phyloP scores from a whole-genome alignment of 2,329 filamentous ascomycete genomes.

The Paecilomyces formosus region DNA sequence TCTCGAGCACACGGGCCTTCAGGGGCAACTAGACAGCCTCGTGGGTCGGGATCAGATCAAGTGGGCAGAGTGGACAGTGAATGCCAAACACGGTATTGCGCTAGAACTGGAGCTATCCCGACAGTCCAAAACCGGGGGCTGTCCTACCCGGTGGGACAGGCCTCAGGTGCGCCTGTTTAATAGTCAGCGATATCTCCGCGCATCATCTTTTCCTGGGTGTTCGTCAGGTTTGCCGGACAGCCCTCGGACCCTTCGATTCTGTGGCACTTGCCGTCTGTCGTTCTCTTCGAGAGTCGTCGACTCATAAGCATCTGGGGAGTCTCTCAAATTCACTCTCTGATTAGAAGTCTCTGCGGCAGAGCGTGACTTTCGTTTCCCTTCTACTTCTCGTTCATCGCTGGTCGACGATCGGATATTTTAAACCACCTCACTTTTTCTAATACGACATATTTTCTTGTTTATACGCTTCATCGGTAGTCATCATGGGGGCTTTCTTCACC shows the following conservation, averaged over 20 bases:
- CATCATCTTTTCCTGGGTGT: background rate
- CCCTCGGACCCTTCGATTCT: background rate
- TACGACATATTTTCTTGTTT: constrained; percentile 1
- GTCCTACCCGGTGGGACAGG: background rate
- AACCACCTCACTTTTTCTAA: background rate
- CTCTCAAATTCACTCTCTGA: background rate
- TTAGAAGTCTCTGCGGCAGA: background rate
- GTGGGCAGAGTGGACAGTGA: background rate
- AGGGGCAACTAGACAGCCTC: background rate
- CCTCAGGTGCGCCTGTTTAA: background rate
- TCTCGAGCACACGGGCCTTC: background rate
- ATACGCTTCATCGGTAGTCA: constrained; percentile 31
- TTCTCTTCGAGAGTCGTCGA: background rate
- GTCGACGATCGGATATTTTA: constrained; percentile 11
- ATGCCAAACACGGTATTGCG: background rate
- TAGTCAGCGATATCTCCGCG: background rate
- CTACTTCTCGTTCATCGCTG: constrained; percentile 8
- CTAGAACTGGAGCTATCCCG: background rate
- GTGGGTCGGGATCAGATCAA: background rate
- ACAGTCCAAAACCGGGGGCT: background rate
- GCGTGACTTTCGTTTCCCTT: constrained; percentile 1
- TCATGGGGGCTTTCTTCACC: constrained; percentile 29
- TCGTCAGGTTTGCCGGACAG: constrained; percentile 1
- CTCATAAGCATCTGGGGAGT: background rate
- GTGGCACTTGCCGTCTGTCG: background rate